Evolutionary conservation across 345 rosid genomes (phyloP), one percentile per base, ranked within the genome.

Genomic region (Euphorbia peplus): DNA sequence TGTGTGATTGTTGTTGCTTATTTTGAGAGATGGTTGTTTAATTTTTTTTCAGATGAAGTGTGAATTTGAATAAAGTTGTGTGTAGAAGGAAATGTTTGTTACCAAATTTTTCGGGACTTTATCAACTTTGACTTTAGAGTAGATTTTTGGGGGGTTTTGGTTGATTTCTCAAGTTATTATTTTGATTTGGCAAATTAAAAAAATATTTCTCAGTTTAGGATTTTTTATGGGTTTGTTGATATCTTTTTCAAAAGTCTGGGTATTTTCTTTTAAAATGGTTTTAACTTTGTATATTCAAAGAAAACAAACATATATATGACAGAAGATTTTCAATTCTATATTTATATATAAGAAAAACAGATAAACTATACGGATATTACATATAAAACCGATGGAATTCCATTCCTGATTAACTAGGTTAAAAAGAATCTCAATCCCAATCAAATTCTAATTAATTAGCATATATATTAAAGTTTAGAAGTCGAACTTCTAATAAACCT

Each of bases 61-160:
- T 12, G 67, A 32, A 10, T 44, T 65, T 55, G 70, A 12, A n/a
- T n/a, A n/a, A 54, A 67, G 16, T 15, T 67, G 12, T 25, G 19
- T 0, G 39, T 22, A 5, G 53, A 5, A 24, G 39, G 41, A 41
- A 55, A 24, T 28, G 6, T 6, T 26, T 67, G 41, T 30, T 39
- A 61, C 70, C 26, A 4, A n/a, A 2, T 41, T 41, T 55, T 55
- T 28, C 14, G 15, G n/a, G 21, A 44, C 53, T 55, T 55, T 28
- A 22, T 25, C 35, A 44, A 14, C n/a, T 44, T 63, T 63, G 67
- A 63, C 66, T 42, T 39, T 44, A 22, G 1, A 30, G 21, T 44
- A 0, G 15, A 15, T 44, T 44, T 44, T 11, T 44, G 11, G 15
- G 50, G 1, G 12, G 1, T 44, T 44, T 15, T 44, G 12, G 50